A percentile compares a stretch with the other conserved stretches of the same genome.
Evolutionary conservation across 345 rosid species (phyloP).

Genomic region (Stellera chamaejasme): DNA sequence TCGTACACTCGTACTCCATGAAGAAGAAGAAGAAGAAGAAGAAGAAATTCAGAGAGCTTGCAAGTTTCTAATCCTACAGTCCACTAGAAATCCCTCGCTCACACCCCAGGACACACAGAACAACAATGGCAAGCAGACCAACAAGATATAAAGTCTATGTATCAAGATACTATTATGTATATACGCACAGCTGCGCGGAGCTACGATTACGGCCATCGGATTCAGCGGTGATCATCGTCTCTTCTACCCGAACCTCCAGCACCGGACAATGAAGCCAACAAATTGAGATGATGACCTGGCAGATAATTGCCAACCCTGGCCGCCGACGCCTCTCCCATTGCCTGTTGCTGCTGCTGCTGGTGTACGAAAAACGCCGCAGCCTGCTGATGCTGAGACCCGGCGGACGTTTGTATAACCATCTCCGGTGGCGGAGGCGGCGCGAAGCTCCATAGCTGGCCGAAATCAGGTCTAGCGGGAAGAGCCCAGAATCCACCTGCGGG

Average conservation of each 20-base stretch:
- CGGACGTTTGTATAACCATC: conserved; percentile 47
- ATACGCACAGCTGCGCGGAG: conserved; percentile 3
- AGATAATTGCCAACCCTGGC: conserved; percentile 75
- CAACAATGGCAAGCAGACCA: conserved; percentile 14
- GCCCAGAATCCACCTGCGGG: conserved; percentile 88
- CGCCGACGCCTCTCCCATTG: conserved; percentile 94
- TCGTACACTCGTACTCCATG: conserved; percentile 12
- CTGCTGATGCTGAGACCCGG: conserved; percentile 28
- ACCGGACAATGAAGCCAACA: conserved; percentile 80
- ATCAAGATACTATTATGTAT: conserved; percentile 6
- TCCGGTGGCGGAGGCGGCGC: conserved; percentile 53
- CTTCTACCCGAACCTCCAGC: conserved; percentile 61
- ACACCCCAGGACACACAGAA: conserved; percentile 28
- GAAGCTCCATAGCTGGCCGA: conserved; percentile 75
- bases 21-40: too few relatives aligned
- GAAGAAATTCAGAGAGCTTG: conserved; percentile 19
- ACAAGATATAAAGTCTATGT: conserved; percentile 12
- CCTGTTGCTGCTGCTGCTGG: conserved; percentile 66
- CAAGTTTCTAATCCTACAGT: conserved; percentile 24
- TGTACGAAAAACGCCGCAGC: conserved; percentile 28
- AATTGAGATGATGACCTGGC: conserved; percentile 68
- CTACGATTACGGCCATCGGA: conserved; percentile 7
- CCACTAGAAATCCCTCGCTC: conserved; percentile 28
- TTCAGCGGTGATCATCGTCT: conserved; percentile 54
- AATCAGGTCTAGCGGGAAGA: conserved; percentile 65